Evolutionary conservation across 371 early-diverging fungal genomes (phyloP), one percentile per base, ranked within the genome.

Genomic region (Rhizopus stolonifer): DNA sequence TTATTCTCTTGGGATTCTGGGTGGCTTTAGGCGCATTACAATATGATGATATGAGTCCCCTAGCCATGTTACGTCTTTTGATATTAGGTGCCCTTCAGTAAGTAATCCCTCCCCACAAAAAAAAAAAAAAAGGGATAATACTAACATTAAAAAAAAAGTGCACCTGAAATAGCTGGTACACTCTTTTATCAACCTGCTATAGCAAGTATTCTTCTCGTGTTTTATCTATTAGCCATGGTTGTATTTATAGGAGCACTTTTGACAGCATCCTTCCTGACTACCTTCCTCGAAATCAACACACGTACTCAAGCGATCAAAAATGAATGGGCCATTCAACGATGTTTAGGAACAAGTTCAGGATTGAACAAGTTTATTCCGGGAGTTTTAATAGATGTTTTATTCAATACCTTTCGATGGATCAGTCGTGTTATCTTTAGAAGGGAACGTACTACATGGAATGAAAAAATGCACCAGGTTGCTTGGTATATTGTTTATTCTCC

Each of bases 81-180:
- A 39, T 62, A 4, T 49, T 77, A 9, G 77, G 71, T 43, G 77
- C 73, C n/a, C 51, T 77, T 15, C 74, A 73, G 76, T 75, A 65
- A 70, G 70, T 63, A 36, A n/a, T n/a, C n/a, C n/a, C n/a, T n/a
- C n/a, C n/a, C 9, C 25, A 14, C 0, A 39, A 51, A 8, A 21
- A 19, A 42, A 10, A 21, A 29, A 23, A 9, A 25, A 45, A 23
- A 24, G 25, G 4, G 2, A 21, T 11, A 24, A 9, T 21, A 17
- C 26, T 38, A 14, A 17, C 13, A 8, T 25, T 10, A 39, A 38
- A 26, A 29, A 25, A 9, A 17, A 51, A 75, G 76, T 58, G 57
- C 77, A 1, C 77, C 77, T 15, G 54, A 58, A 23, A 71, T 77
- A 39, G 66, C 61, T 25, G 60, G 58, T 25, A 77, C 74, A 1